Evolutionary conservation across 2,329 filamentous ascomycete species (phyloP).

Genomic region (Drechslerella dactyloides): DNA sequence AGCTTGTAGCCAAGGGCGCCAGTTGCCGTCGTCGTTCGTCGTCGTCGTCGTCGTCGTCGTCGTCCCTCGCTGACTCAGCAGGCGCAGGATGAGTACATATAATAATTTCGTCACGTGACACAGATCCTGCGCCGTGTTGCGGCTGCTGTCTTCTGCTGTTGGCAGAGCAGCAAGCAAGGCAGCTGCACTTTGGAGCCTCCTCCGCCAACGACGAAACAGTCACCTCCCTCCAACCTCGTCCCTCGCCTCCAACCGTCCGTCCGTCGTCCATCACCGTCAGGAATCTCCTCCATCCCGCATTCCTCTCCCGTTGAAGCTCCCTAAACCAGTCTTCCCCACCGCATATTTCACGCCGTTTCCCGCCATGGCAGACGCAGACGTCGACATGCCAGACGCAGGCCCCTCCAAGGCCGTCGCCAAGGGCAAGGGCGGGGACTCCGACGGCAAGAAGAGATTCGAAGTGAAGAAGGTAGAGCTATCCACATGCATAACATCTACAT

Average conservation of each 20-base stretch:
- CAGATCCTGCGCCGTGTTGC: not conserved
- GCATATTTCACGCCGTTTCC: not conserved
- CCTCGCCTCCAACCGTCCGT: slow-evolving; percentile 10
- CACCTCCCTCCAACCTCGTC: slow-evolving; percentile 25
- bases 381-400: slow-evolving; percentile 90
- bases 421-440: slow-evolving; percentile 64
- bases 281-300: not conserved
- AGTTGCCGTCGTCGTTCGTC: not conserved
- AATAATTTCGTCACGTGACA: not conserved
- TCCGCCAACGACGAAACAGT: slow-evolving; percentile 29
- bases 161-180: slow-evolving; percentile 19
- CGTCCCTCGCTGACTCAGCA: not conserved
- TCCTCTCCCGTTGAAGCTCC: slow-evolving; percentile 5
- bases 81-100: no score
- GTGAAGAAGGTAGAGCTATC: slow-evolving; percentile 89
- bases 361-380: slow-evolving; percentile 67
- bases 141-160: slow-evolving; percentile 15
- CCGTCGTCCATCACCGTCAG: slow-evolving; percentile 3
- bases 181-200: slow-evolving; percentile 49
- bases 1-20: no score
- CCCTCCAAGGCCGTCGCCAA: slow-evolving; percentile 65
- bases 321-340: not conserved
- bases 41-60: not conserved
- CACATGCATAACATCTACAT: slow-evolving; percentile 4
- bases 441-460: slow-evolving; percentile 93